Evolutionary conservation across 495 filamentous ascomycete genomes (phyloP), one percentile per base, ranked within the genome.

Genomic region (Cercophora newfieldiana): DNA sequence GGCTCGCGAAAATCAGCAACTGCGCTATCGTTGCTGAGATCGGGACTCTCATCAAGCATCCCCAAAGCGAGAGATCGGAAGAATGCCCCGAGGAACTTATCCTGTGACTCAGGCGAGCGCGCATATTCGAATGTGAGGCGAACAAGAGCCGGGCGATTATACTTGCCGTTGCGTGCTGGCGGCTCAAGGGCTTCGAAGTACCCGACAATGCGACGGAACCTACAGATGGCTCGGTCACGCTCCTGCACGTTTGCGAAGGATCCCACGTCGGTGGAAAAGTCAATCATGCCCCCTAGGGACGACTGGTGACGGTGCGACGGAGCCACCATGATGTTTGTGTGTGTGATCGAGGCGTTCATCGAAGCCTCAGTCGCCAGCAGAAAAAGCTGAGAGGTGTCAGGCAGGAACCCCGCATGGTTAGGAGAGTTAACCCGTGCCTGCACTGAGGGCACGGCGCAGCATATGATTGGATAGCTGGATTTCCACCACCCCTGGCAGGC

Each of bases 81-180:
- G 53, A 72, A 72, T 24, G 68, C 66, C 29, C 53, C 54, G 12
- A 70, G 59, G 24, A 72, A 25, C 44, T 58, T 67, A 63, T 72
- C 71, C 47, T 61, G 60, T 14, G 66, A 70, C 61, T 62, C 37
- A 26, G 65, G 47, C 37, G 68, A 72, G 24, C 64, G 61, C 29
- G 65, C 67, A 68, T 69, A 72, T 62, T 69, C 65, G 54, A 68
- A 72, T 37, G 70, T 72, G 16, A 67, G 65, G 51, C 67, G 67
- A 59, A 72, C 49, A 29, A 72, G 67, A 53, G 57, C 64, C 51
- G 70, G 30, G 47, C 65, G 67, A 24, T 64, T 69, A 62, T 69
- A 72, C 37, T 7, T 7, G 7, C 18, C 18, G 8, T 7, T 7
- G 37, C 8, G 37, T 47, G 8, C 18, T 7, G 8, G 7, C 18